Evolutionary conservation across 139 green algal genomes (phyloP).

Genomic region (Chlorella sp.): DNA sequence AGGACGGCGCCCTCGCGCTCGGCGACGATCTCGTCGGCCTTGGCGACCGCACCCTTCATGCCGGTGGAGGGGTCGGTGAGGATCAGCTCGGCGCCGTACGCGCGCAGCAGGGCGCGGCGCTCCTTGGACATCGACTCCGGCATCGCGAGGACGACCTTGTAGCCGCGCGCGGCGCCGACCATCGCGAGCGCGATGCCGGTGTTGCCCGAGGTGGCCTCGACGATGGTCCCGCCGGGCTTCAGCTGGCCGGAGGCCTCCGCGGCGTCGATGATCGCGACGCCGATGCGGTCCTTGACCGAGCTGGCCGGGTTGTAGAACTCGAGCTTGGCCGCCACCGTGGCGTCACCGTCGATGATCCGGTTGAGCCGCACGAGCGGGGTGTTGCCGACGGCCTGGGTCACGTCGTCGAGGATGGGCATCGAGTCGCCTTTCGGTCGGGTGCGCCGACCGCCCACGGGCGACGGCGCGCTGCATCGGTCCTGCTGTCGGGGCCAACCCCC

Average conservation of each 20-base stretch:
- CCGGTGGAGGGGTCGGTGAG: too few species aligned
- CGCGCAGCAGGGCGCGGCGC: conserved; percentile 31
- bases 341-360: not conserved
- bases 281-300: conserved; percentile 39
- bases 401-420: conserved; percentile 26
- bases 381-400: conserved; percentile 21
- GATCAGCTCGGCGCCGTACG: conserved; percentile 43
- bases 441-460: too few species aligned
- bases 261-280: conserved; percentile 40
- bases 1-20: too few species aligned
- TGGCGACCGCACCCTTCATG: too few species aligned
- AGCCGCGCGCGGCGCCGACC: conserved; percentile 63
- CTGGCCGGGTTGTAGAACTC: conserved; percentile 47
- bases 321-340: conserved; percentile 35
- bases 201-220: conserved; percentile 49
- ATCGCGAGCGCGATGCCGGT: conserved; percentile 50
- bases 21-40: too few species aligned
- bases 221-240: conserved; percentile 36
- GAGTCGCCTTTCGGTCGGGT: too few species aligned
- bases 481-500: too few species aligned
- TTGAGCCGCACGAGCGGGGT: conserved; percentile 14
- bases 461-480: too few species aligned
- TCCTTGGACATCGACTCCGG: conserved; percentile 40
- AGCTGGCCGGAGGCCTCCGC: conserved; percentile 31
- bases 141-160: conserved; percentile 44